Base-by-base conservation (phyloP, 2,329 filamentous ascomycete genomes). In the Aureobasidium mangrovei region DNA sequence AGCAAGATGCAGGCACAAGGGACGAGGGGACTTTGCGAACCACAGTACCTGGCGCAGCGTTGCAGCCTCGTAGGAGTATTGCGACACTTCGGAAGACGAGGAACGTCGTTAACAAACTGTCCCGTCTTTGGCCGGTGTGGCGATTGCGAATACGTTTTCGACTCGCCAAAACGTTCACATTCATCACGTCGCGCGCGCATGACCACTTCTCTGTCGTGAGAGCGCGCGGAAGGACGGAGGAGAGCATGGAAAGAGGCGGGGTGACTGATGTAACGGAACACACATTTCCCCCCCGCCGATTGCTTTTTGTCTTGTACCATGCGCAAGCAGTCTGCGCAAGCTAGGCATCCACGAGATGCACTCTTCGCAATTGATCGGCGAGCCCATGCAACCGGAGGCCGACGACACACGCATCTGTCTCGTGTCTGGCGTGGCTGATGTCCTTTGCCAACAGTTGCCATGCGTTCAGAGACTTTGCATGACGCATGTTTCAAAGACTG, bases 231-330 rank as follows among this genome's bases (percentile, higher is more conserved):
- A 49, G 46, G 35, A 24, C 35, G 44, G 32, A 38, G 8, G 24
- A 10, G 18, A 35, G 32, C 5, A 40, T 49, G 46, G 26, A 12
- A 31, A 40, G 39, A 36, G 46, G 35, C 18, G 18, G 46, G n/a
- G 18, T 49, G 35, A n/a, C 46, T 49, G 46, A 49, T 49, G 46
- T 36, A 49, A 49, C 42, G 38, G 47, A 35, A 28, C 47, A 51
- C 29, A 35, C 32, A 7, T 35, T 32, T 40, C 28, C 44, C 46
- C 47, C 47, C 18, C 47, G 18, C 26, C 35, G 2, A 10, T n/a
- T n/a, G 42, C 35, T 28, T 1, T 51, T 51, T 51, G 47, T 51
- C 42, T 51, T 51, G 8, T 35, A 18, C 47, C 18, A 28, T 9
- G 47, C 18, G 7, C 24, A 41, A 33, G 38, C 47, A 51, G 33